Percentiles rank a stretch among this genome's conserved stretches.
phyloP scores from a whole-genome alignment of 129 eudicot species.

The Escallonia herrerae region DNA sequence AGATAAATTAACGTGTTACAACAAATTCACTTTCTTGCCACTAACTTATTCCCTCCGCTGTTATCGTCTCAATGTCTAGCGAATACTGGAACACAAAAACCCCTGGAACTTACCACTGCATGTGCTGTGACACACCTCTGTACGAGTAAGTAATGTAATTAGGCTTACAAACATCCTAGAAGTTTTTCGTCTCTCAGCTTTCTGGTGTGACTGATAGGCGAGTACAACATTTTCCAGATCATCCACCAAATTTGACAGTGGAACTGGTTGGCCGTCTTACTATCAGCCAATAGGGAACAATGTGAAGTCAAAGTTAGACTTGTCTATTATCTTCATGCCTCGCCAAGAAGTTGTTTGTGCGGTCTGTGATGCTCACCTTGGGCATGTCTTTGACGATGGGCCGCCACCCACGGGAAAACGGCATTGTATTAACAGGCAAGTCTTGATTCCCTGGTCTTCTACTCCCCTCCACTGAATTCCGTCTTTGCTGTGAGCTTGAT shows the following conservation, averaged over 20 bases:
- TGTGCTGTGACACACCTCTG: slow-evolving; percentile 87
- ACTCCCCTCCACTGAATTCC: neutral
- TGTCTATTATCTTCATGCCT: slow-evolving; percentile 92
- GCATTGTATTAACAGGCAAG: slow-evolving; percentile 80
- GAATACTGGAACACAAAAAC: slow-evolving; percentile 95
- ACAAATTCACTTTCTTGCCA: neutral
- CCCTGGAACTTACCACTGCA: slow-evolving; percentile 76
- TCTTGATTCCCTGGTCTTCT: neutral
- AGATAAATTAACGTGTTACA: neutral
- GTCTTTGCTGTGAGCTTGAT: neutral
- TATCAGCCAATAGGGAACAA: slow-evolving; percentile 69
- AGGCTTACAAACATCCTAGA: neutral
- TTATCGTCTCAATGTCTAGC: slow-evolving; percentile 21
- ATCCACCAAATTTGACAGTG: slow-evolving; percentile 86
- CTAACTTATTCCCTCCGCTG: neutral
- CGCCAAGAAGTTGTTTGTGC: slow-evolving; percentile 88
- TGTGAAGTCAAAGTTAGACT: slow-evolving; percentile 83
- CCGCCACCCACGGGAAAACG: slow-evolving; percentile 94
- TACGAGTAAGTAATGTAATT: slow-evolving; percentile 54
- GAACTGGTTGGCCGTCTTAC: slow-evolving; percentile 98
- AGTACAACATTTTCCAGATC: slow-evolving; percentile 37
- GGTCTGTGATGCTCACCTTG: slow-evolving; percentile 91
- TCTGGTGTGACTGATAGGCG: neutral
- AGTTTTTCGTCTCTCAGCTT: neutral
- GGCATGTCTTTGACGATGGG: slow-evolving; percentile 94